Conservation (phyloP, 306 rosid species). For the Dalbergia oliveri region DNA sequence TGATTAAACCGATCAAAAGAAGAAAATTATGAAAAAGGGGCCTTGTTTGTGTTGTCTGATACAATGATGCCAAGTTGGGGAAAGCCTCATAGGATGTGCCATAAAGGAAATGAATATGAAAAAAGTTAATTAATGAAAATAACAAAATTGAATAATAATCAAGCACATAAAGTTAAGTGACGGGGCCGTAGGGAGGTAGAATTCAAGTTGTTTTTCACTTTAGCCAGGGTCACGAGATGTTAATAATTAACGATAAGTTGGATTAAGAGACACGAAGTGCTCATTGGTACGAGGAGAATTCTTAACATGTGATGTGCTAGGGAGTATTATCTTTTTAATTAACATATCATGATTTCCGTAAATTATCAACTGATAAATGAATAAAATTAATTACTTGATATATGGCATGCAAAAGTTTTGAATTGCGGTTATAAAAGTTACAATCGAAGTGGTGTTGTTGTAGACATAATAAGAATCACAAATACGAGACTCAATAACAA, state of each 20-base stretch:
- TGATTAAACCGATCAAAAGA: neutral
- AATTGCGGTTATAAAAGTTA: no score
- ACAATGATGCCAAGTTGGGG: conserved; percentile 40
- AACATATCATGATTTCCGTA: neutral
- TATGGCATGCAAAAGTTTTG: no score
- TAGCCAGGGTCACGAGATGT: neutral
- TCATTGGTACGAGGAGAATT: no score
- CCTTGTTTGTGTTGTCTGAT: conserved; percentile 28
- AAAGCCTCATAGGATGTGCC: conserved; percentile 42
- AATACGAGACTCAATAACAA: no score
- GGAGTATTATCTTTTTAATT: no score
- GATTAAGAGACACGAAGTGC: neutral
- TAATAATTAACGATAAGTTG: neutral
- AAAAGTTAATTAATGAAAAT: conserved; percentile 9
- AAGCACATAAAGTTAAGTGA: neutral
- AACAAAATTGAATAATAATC: conserved; percentile 1
- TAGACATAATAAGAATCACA: no score
- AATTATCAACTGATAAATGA: no score
- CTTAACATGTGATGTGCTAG: no score
- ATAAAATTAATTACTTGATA: no score
- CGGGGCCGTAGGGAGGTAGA: conserved; percentile 27
- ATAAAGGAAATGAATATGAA: conserved; percentile 9
- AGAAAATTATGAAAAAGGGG: neutral
- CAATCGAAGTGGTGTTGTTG: no score
- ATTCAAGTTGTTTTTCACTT: conserved; percentile 44